A percentile compares a stretch with the other conserved stretches of the same genome.
These are phyloP conservation scores for Huiozyma sinensis DNA, from an alignment of 805 yeast species.

Conservation along the genomic window DNA sequence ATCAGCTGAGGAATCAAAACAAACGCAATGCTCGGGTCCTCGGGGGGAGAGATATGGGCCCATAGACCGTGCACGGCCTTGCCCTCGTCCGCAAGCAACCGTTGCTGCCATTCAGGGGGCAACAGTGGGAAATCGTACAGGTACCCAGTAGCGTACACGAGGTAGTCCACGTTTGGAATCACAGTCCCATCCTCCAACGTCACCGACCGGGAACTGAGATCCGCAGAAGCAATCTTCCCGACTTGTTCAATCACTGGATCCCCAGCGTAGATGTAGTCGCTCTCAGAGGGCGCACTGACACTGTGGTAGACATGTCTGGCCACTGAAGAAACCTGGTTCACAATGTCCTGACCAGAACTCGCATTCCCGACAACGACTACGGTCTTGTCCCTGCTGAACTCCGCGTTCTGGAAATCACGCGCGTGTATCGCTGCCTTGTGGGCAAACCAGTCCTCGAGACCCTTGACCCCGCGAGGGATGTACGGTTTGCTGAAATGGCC, in stretches of 20 bases:
- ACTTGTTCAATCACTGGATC: constrained; percentile 7
- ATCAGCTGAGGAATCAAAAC: constrained; percentile 53
- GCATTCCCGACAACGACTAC: constrained; percentile 34
- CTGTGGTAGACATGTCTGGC: constrained; percentile 34
- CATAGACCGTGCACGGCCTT: constrained; percentile 23
- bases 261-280: not conserved
- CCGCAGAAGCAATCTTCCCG: constrained; percentile 25
- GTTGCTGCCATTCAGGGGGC: constrained; percentile 12
- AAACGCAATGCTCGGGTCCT: constrained; percentile 55
- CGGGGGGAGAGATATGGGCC: constrained; percentile 46
- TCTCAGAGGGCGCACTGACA: constrained; percentile 43
- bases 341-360: constrained; percentile 35
- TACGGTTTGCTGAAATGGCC: constrained; percentile 36
- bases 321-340: constrained; percentile 31
- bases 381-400: constrained; percentile 24
- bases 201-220: constrained; percentile 17
- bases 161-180: constrained; percentile 27
- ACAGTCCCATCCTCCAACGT: constrained; percentile 26
- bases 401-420: constrained; percentile 29
- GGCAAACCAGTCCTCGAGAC: constrained; percentile 29
- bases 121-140: constrained; percentile 37
- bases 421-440: constrained; percentile 30
- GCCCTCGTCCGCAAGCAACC: not conserved
- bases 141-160: constrained; percentile 43
- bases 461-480: constrained; percentile 30